Evolutionary conservation across 345 rosid genomes (phyloP), one percentile per base, ranked within the genome.

Genomic region (Citrus hindsii): DNA sequence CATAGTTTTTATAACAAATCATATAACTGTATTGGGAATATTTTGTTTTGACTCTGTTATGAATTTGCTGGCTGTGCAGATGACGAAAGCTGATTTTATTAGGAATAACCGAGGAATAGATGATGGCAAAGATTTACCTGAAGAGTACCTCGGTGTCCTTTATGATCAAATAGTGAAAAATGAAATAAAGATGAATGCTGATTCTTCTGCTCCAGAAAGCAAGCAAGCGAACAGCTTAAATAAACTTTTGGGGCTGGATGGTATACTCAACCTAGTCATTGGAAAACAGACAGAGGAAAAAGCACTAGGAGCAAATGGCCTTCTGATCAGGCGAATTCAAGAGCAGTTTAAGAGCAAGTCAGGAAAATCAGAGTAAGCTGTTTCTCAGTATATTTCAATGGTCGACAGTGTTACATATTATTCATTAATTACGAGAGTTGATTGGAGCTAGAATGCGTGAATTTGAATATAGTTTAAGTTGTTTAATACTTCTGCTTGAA

Each of bases 91-190:
- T 71, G 98, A 90, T 87, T 93, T 95, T 83, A 87, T 92, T 35
- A 83, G 90, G 82, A 93, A 95, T 84, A 93, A 92, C 77, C 89
- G 95, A 83, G 99, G 99, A 82, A 95, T 95, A 82, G 93, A 95
- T 84, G 92, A 90, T 82, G 99, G 99, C 80, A 93, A 93, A 88
- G 99, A 95, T 87, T 89, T 95, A 77, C 91, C 98, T 71, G 99
- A 93, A 87, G 94, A 91, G 74, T 95, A 88, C 85, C 91, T 95
- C 46, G 87, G 98, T 74, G 81, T 90, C 77, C 80, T 93, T 21
- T 95, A 93, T 88, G 96, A 95, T 86, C 90, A 93, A 73, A 89
- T 93, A 83, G 94, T 92, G 78, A 91, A 86, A 88, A 86, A 95
- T 82, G 99, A 95, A 89, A 95, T 92, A 73, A 93, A 95, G 87